A percentile compares a stretch with the other conserved stretches of the same genome.
phyloP scores from a whole-genome alignment of 768 basidiomycete genomes.

The Porphyrellus cyaneotinctus region DNA sequence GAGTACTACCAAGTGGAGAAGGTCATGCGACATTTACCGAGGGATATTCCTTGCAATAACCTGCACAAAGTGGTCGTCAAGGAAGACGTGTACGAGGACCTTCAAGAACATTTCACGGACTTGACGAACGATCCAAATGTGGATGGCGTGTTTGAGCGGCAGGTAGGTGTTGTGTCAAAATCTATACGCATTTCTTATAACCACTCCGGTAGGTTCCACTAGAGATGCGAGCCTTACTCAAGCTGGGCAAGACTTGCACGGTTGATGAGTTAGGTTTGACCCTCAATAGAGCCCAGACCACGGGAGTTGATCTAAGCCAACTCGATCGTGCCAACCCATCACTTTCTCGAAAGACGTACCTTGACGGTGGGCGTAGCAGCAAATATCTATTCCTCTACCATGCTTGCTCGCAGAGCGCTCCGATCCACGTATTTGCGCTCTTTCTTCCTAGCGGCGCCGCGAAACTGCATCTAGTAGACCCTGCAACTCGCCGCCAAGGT shows the following conservation, averaged over 20 bases:
- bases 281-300: constrained; percentile 75
- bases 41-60: constrained; percentile 70
- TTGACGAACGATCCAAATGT: constrained; percentile 92
- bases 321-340: constrained; percentile 61
- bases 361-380: constrained; percentile 61
- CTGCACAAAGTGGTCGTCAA: constrained; percentile 80
- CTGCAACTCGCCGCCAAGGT: constrained; percentile 79
- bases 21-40: constrained; percentile 73
- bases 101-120: constrained; percentile 88
- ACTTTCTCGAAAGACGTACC: constrained; percentile 62
- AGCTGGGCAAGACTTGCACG: constrained; percentile 78
- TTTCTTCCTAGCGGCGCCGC: constrained; percentile 71
- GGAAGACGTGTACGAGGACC: constrained; percentile 79
- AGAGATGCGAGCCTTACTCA: constrained; percentile 73
- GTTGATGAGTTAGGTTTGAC: constrained; percentile 63
- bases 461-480: constrained; percentile 87
- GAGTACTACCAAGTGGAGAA: constrained; percentile 69
- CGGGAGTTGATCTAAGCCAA: constrained; percentile 80
- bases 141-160: constrained; percentile 90
- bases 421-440: constrained; percentile 83
- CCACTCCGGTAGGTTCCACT: constrained; percentile 63
- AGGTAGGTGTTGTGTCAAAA: constrained; percentile 45
- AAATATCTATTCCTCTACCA: constrained; percentile 91
- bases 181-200: background rate
- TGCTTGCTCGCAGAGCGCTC: constrained; percentile 63